Evolutionary conservation across 2,329 filamentous ascomycete genomes (phyloP).

Genomic region (Pezicula rhizophila): DNA sequence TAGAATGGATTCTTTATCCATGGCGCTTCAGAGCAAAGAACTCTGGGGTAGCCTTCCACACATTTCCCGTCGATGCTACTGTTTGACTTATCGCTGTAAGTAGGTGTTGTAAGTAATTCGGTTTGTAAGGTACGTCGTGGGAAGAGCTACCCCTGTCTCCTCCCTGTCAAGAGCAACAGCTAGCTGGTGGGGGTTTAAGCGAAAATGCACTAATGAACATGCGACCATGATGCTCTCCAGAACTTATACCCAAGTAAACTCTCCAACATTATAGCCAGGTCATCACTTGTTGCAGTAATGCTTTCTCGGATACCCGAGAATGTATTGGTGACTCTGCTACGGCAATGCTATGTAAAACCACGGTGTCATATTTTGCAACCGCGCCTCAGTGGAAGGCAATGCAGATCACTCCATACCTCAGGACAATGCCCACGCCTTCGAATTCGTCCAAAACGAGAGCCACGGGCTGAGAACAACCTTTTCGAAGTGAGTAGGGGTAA

Average conservation of each 20-base stretch:
- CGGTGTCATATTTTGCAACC: conserved; percentile 10
- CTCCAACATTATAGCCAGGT: conserved; percentile 1
- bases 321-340: conserved; percentile 19
- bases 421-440: neutral
- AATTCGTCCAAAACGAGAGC: neutral
- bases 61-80: neutral
- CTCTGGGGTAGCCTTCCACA: conserved; percentile 15
- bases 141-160: too few species aligned
- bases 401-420: conserved; percentile 1
- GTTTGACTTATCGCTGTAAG: neutral
- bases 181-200: neutral
- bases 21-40: conserved; percentile 20
- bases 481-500: too few species aligned
- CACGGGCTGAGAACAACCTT: neutral
- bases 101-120: too few species aligned
- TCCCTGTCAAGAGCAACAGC: neutral
- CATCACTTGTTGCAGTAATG: conserved; percentile 15
- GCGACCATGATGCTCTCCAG: too few species aligned
- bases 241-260: neutral
- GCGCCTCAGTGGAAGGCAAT: neutral
- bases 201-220: conserved; percentile 9
- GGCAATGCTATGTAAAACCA: conserved; percentile 18
- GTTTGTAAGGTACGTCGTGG: too few species aligned
- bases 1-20: conserved; percentile 21
- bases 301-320: conserved; percentile 19